Base-by-base conservation (phyloP, 805 yeast genomes). In the Kuraishia capsulata region DNA sequence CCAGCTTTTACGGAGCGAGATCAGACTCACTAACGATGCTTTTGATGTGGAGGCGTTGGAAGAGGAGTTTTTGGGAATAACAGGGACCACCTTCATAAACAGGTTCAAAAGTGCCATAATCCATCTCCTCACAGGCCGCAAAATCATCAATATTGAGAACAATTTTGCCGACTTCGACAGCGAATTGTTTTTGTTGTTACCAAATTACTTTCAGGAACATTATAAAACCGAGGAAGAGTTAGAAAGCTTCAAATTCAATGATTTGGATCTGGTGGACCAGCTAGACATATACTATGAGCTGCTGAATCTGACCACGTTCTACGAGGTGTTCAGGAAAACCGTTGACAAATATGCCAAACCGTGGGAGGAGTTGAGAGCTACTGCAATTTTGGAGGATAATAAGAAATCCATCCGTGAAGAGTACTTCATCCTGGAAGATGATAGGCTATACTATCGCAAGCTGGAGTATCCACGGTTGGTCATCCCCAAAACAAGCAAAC, bases 31-130 rank as follows among this genome's bases (percentile, higher is more conserved):
- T 10, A 59, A 63, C 5, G 83, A 77, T 39, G 62, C 63, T 10
- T 73, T 78, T 45, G 81, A 78, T 47, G 68, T 70, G 5, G 80
- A 76, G 41, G 58, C 70, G 16, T 67, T 78, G 42, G 87, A 79
- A 48, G 77, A 77, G 47, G 87, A 79, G 46, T 56, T 79, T 11
- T 58, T 76, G 20, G 70, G 69, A 13, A 44, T 67, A 18, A 53
- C 54, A 18, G 73, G 70, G 13, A 55, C 60, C 1, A 54, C 64
- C 34, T 58, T 76, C 37, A 48, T 67, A 11, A 62, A 64, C 40
- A 68, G 61, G 41, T 59, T 76, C 25, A 66, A 72, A 38, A 43
- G 56, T 6, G 65, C 66, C 20, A 53, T 73, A 38, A 54, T 71
- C 30, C 57, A 64, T 30, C 54, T 54, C 25, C 51, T 72, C 20